These are phyloP conservation scores for Boechera divaricarpa DNA, from an alignment of 345 rosid genomes.

Conservation along the genomic window DNA sequence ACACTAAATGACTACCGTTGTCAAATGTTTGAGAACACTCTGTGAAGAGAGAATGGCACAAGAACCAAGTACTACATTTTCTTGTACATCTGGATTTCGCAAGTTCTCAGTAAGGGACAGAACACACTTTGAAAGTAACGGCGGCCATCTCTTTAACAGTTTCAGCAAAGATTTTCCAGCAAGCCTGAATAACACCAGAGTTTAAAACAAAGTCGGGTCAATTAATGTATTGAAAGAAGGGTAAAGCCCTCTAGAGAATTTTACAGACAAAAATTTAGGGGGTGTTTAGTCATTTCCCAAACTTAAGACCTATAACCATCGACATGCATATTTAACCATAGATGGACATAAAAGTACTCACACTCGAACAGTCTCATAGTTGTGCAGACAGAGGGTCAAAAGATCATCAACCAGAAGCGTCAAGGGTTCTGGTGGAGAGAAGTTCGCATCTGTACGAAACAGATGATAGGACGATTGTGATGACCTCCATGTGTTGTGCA, in stretches of 20 bases:
- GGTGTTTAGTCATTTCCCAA: conserved; percentile 12
- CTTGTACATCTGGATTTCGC: conserved; percentile 65
- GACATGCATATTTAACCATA: conserved; percentile 29
- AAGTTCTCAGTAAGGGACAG: conserved; percentile 71
- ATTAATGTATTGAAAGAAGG: conserved; percentile 29
- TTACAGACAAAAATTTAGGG: conserved; percentile 16
- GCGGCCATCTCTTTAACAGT: conserved; percentile 96
- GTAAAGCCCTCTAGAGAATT: conserved; percentile 20
- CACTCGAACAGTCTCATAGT: conserved; percentile 94
- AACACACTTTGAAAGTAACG: conserved; percentile 85
- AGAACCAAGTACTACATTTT: conserved; percentile 87
- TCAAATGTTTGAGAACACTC: conserved; percentile 93
- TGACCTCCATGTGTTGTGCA: conserved; percentile 97
- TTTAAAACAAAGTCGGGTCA: conserved; percentile 16
- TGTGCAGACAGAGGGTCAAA: conserved; percentile 81
- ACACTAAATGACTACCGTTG: conserved; percentile 58
- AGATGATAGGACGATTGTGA: conserved; percentile 94
- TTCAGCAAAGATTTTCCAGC: conserved; percentile 93
- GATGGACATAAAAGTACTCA: conserved; percentile 54
- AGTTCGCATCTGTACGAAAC: conserved; percentile 75
- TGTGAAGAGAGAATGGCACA: conserved; percentile 92
- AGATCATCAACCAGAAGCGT: conserved; percentile 83
- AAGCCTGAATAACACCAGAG: conserved; percentile 62
- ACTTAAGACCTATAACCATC: conserved; percentile 20
- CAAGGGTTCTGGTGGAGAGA: conserved; percentile 76